These are phyloP conservation scores for Ulmus americana DNA, from an alignment of 331 rosid species.

Conservation along the genomic window DNA sequence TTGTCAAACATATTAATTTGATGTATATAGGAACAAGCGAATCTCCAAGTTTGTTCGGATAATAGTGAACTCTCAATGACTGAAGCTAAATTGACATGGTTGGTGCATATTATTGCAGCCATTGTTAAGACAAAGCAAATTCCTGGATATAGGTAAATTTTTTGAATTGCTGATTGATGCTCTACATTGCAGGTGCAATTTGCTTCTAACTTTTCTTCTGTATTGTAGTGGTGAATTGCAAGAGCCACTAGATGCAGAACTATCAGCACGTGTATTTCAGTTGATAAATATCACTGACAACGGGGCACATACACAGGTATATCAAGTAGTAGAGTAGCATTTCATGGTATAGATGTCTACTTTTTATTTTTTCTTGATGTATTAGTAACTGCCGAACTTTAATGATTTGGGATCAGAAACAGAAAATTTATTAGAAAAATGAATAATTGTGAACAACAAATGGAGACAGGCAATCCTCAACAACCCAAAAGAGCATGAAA, in stretches of 20 bases:
- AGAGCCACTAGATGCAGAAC: constrained; percentile 80
- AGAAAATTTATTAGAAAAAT: no score
- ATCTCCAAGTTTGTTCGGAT: constrained; percentile 40
- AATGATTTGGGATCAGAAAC: no score
- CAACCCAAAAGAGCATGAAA: no score
- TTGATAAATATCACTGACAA: constrained; percentile 65
- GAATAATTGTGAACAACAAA: no score
- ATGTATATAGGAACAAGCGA: constrained; percentile 31
- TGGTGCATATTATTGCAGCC: constrained; percentile 81
- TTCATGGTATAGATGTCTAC: neutral
- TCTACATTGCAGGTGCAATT: neutral
- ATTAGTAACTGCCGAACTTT: no score
- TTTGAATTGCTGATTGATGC: constrained; percentile 5
- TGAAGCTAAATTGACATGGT: constrained; percentile 86
- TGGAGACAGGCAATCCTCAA: no score
- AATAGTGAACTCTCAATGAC: constrained; percentile 54
- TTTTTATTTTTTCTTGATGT: no score
- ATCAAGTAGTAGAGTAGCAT: constrained; percentile 12
- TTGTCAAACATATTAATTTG: neutral
- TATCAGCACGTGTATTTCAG: constrained; percentile 75
- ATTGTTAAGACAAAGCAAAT: constrained; percentile 66
- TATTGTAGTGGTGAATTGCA: constrained; percentile 61
- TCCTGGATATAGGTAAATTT: constrained; percentile 60
- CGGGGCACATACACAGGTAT: constrained; percentile 78
- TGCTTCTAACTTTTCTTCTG: constrained; percentile 8